Base-by-base conservation (phyloP, 176 grass and related monocot genomes). In the Eragrostis curvula region DNA sequence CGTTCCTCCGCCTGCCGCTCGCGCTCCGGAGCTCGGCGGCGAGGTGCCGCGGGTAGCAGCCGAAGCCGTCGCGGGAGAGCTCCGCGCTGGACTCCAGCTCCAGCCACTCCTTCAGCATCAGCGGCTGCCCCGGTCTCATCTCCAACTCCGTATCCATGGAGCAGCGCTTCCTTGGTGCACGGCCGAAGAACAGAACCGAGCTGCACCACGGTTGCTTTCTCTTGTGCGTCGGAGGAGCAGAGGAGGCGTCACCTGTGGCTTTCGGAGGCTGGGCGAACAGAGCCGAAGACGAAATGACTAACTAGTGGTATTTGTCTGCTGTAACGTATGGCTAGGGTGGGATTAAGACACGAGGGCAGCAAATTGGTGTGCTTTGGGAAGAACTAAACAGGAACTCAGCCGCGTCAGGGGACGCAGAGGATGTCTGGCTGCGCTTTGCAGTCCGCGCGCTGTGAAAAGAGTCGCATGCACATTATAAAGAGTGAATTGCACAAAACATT, bases 71-170 rank as follows among this genome's bases (percentile, higher is more conserved):
- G 71, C 79, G 78, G 65, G 92, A 81, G 83, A 77, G 88, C 67
- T 94, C 89, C 5, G 83, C 75, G 70, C 20, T 84, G 47, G 80
- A 89, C 66, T 94, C 92, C 58, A 89, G 83, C 92, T 91, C 92
- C 29, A 94, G 70, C 80, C 81, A 91, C 67, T 94, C 92, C 86
- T 89, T 94, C 3, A 94, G 76, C 92, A 94, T 91, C 64, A 89
- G 80, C 32, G 66, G 85, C 46, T 32, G 85, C 71, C 11, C 3
- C 48, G 81, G 44, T 76, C 44, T 82, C 77, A 3, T 60, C 48
- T 90, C 79, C 65, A 57, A 0, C 71, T 89, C 83, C 87, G 56
- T 27, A 23, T 25, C 53, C 68, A 85, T 82, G 66, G 39, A 48
- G 58, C 47, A 2, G 55, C 83, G 47, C 27, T 64, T 63, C 29